These are phyloP conservation scores for Asterophora lycoperdoides DNA, from an alignment of 768 basidiomycete genomes.

Conservation along the genomic window DNA sequence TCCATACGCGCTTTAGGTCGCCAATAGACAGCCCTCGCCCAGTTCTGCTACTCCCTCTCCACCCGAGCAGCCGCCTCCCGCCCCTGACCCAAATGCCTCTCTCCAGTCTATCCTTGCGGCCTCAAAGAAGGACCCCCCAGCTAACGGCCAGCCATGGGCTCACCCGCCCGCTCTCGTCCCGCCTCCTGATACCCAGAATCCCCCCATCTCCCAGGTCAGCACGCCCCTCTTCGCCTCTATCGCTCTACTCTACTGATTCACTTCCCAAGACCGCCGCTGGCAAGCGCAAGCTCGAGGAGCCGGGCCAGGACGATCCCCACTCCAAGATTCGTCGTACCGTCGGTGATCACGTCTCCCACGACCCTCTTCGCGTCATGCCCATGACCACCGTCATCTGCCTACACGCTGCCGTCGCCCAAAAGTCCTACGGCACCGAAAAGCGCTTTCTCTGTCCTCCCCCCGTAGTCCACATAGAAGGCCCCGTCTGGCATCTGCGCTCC, in stretches of 20 bases:
- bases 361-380: slow-evolving; percentile 69
- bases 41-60: slow-evolving; percentile 22
- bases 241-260: slow-evolving; percentile 4
- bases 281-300: slow-evolving; percentile 75
- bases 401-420: slow-evolving; percentile 92
- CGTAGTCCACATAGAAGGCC: slow-evolving; percentile 88
- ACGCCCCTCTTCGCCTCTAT: slow-evolving; percentile 2
- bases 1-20: slow-evolving; percentile 27
- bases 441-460: slow-evolving; percentile 93
- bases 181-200: slow-evolving; percentile 25
- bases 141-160: slow-evolving; percentile 39
- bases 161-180: slow-evolving; percentile 25
- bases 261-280: slow-evolving; percentile 37
- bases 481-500: slow-evolving; percentile 76
- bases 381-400: slow-evolving; percentile 91
- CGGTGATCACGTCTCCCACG: slow-evolving; percentile 75
- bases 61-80: slow-evolving; percentile 19
- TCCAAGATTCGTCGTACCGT: slow-evolving; percentile 82
- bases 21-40: slow-evolving; percentile 23
- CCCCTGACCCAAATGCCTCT: slow-evolving; percentile 41
- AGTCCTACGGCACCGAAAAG: slow-evolving; percentile 94
- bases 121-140: slow-evolving; percentile 37
- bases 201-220: slow-evolving; percentile 38
- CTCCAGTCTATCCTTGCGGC: slow-evolving; percentile 52
- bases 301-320: slow-evolving; percentile 61